Evolutionary conservation across 441 rosid species (phyloP), one percentile per base, ranked within the genome.

Genomic region (Mallotus repandus): DNA sequence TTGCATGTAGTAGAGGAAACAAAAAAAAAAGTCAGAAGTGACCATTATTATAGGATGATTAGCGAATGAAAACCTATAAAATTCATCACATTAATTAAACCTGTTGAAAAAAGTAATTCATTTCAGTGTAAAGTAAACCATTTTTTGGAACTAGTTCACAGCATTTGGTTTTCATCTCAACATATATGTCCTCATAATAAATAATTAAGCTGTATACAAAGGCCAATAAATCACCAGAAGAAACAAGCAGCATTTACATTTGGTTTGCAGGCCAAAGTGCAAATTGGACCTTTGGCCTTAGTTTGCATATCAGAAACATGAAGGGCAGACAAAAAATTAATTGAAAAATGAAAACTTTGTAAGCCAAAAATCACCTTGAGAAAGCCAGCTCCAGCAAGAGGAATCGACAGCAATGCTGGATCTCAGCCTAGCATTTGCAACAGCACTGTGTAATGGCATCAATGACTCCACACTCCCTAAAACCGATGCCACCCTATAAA

Each of bases 301-400:
- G 32, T 29, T 29, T 29, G 3, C 32, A 2, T 29, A 29, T 29
- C 32, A 29, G 32, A 29, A 29, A 1, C 32, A 29, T 29, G 2
- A 29, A 29, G 32, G 32, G 1, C 32, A 29, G 32, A 29, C 32
- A 29, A 29, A 29, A 29, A 29, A 29, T 29, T 29, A 29, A 29
- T 29, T 29, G 32, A 29, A 29, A 12, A 16, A 41, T 48, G 5
- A 62, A 74, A 4, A 22, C 29, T 7, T n/a, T 7, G 5, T 57
- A 61, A 66, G 21, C 22, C n/a, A 49, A 25, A 41, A 41, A 55
- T 32, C 70, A 94, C 98, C 97, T 82, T 86, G 90, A 75, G 97
- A 94, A 78, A 94, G 96, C 88, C 76, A 79, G 87, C 99, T 95
- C 98, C 99, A 95, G 82, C 93, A 89, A 32, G 93, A 85, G 35